These are phyloP conservation scores for Sideroxylon spinosum DNA, from an alignment of 179 eudicot species.

Conservation along the genomic window DNA sequence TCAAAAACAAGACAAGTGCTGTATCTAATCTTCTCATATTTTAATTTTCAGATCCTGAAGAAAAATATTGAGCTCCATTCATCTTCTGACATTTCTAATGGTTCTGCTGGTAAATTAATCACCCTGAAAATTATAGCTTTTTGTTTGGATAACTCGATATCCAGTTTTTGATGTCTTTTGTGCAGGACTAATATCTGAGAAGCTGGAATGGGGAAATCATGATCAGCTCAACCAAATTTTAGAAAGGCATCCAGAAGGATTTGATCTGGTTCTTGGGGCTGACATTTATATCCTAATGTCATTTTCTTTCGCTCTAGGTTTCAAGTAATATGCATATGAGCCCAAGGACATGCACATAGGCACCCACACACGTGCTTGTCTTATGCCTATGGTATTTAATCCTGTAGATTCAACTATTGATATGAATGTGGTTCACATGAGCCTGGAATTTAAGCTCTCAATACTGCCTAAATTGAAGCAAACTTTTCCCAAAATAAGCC, in stretches of 20 bases:
- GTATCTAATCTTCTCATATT: constrained; percentile 3
- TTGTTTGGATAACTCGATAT: constrained; percentile 11
- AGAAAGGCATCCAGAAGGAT: constrained; percentile 58
- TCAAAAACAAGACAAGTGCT: neutral
- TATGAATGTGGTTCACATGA: neutral
- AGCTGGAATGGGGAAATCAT: constrained; percentile 82
- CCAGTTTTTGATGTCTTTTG: constrained; percentile 12
- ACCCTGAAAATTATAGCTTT: constrained; percentile 14
- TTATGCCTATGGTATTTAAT: neutral
- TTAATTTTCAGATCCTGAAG: constrained; percentile 56
- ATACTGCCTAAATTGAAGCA: neutral
- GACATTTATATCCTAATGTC: constrained; percentile 81
- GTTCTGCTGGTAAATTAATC: constrained; percentile 44
- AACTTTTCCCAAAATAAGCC: neutral
- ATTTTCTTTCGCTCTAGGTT: neutral
- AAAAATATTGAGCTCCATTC: constrained; percentile 65
- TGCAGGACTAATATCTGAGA: constrained; percentile 58
- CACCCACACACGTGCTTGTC: neutral
- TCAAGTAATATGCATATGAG: constrained; percentile 2
- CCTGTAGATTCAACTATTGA: neutral
- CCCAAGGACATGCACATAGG: neutral
- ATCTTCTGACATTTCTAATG: constrained; percentile 39
- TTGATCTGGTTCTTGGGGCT: constrained; percentile 93
- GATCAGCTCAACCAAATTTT: constrained; percentile 54
- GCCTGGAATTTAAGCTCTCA: neutral